Conservation (phyloP, 805 yeast genomes). For the Maudiozyma turicensis region DNA sequence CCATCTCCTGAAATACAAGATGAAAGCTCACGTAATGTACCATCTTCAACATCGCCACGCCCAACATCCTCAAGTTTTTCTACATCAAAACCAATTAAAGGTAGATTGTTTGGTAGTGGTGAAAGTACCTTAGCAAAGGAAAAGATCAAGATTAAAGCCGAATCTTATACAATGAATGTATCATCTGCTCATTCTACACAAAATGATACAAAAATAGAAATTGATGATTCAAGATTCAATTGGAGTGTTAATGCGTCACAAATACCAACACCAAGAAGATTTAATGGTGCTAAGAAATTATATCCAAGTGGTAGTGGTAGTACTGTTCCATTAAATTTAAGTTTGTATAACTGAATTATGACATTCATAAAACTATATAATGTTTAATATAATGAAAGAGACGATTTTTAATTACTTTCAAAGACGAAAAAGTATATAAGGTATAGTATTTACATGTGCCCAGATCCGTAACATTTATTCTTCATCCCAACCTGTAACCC, state of each 20-base stretch:
- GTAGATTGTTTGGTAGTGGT: slow-evolving; percentile 21
- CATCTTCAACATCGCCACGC: background rate
- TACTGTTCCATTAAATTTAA: slow-evolving; percentile 72
- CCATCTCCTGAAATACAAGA: background rate
- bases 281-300: slow-evolving; percentile 59
- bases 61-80: background rate
- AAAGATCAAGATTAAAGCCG: slow-evolving; percentile 13
- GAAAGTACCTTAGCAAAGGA: slow-evolving; percentile 18
- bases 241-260: slow-evolving; percentile 54
- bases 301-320: slow-evolving; percentile 95
- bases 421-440: background rate
- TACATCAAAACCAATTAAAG: slow-evolving; percentile 4
- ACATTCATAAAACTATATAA: background rate
- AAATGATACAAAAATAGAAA: slow-evolving; percentile 32
- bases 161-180: slow-evolving; percentile 7
- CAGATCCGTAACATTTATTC: background rate
- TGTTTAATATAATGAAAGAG: background rate
- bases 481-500: slow-evolving; percentile 88
- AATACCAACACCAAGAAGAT: slow-evolving; percentile 81
- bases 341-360: slow-evolving; percentile 4
- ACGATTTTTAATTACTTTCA: background rate
- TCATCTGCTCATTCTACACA: slow-evolving; percentile 7
- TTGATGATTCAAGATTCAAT: slow-evolving; percentile 63
- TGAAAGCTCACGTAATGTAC: background rate
- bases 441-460: background rate